phyloP scores from a whole-genome alignment of 2,329 filamentous ascomycete species.

The Aspergillus felis region DNA sequence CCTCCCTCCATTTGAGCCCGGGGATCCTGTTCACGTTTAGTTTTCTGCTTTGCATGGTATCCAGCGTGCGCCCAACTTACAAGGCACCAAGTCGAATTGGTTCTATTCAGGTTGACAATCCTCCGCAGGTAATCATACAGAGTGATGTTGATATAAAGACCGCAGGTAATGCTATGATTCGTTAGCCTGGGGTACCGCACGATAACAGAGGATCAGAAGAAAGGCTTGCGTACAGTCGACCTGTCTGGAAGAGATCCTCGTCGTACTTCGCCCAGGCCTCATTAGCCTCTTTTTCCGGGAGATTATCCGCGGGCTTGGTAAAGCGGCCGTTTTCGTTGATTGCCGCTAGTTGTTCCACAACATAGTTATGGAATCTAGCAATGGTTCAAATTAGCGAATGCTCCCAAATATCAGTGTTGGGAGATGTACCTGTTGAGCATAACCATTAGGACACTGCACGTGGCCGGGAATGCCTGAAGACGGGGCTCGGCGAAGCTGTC shows the following conservation, averaged over 20 bases:
- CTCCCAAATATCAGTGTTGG: not conserved
- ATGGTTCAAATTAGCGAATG: not conserved
- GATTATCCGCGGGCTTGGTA: conserved; percentile 54
- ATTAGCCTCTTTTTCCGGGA: conserved; percentile 48
- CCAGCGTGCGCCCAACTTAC: conserved; percentile 16
- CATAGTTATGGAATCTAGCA: conserved; percentile 72
- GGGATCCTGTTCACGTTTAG: conserved; percentile 52
- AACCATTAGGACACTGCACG: conserved; percentile 66
- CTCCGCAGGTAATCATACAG: conserved; percentile 75
- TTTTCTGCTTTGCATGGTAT: not conserved
- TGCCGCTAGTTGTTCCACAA: conserved; percentile 71
- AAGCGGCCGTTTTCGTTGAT: conserved; percentile 86
- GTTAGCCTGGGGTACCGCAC: conserved; percentile 12
- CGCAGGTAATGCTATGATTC: conserved; percentile 56
- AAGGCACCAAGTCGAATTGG: conserved; percentile 74
- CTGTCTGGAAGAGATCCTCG: conserved; percentile 75
- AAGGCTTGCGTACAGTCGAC: conserved; percentile 49
- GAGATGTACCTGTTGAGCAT: conserved; percentile 55
- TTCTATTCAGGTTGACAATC: conserved; percentile 68
- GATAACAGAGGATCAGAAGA: not conserved
- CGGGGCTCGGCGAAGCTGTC: conserved; percentile 70
- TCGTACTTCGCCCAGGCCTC: conserved; percentile 65
- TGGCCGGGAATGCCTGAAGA: conserved; percentile 66
- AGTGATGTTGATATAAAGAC: conserved; percentile 75
- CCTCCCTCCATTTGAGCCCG: conserved; percentile 62